phyloP scores from a whole-genome alignment of 2,329 filamentous ascomycete genomes.

The Capronia coronata region DNA sequence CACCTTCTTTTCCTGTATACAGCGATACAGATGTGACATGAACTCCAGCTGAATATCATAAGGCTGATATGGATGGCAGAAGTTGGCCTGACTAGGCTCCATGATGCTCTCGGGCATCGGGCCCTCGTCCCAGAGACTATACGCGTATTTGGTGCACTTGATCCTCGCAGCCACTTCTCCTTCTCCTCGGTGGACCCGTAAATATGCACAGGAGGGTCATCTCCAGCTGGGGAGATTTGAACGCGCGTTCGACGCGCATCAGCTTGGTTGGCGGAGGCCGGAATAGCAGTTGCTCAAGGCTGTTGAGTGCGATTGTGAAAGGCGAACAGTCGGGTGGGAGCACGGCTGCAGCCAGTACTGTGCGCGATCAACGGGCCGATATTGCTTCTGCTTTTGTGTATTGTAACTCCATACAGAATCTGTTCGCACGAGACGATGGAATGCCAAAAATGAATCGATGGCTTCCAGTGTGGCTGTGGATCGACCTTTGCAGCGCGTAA shows the following conservation, averaged over 20 bases:
- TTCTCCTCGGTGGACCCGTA: neutral
- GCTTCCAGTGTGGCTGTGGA: neutral
- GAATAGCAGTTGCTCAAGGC: neutral
- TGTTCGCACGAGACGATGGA: no score
- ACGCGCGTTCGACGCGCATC: neutral
- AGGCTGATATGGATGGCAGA: constrained; percentile 80
- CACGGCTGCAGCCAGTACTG: neutral
- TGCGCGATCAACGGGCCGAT: no score
- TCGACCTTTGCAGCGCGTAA: neutral
- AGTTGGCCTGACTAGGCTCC: constrained; percentile 47
- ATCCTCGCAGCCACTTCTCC: neutral
- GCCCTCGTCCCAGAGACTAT: neutral
- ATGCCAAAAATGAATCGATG: no score
- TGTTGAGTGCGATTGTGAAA: neutral
- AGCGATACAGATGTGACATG: constrained; percentile 75
- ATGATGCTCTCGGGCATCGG: constrained; percentile 23
- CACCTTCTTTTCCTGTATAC: constrained; percentile 70
- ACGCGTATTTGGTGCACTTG: neutral
- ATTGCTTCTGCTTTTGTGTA: no score
- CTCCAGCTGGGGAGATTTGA: neutral
- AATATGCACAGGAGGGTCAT: neutral
- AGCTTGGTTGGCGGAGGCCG: neutral
- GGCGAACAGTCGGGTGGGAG: neutral
- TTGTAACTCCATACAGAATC: no score
- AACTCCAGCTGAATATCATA: constrained; percentile 84